phyloP scores from a whole-genome alignment of 208 protist genomes.

The Leishmania martiniquensis region DNA sequence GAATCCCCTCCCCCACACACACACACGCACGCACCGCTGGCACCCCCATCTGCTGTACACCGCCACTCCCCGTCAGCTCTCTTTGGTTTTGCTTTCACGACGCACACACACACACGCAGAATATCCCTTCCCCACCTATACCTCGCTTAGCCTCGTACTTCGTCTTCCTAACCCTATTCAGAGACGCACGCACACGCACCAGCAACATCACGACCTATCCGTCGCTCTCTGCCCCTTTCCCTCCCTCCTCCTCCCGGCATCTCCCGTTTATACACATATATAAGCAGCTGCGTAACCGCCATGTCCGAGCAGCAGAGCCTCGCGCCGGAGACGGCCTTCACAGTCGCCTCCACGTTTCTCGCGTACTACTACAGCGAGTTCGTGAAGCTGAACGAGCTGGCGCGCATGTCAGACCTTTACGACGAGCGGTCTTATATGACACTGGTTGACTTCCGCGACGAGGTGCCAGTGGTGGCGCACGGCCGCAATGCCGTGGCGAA shows the following conservation, averaged over 20 bases:
- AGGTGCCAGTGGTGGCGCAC: constrained; percentile 42
- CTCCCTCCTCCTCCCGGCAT: neutral
- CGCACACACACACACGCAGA: too few species aligned
- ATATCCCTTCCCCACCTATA: neutral
- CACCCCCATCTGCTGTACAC: too few species aligned
- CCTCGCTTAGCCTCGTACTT: neutral
- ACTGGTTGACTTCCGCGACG: constrained; percentile 62
- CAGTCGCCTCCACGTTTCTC: constrained; percentile 74
- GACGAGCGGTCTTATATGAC: constrained; percentile 57
- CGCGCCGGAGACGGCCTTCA: constrained; percentile 45
- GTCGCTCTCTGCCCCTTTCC: neutral
- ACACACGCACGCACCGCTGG: neutral
- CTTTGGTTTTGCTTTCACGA: neutral
- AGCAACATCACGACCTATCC: neutral
- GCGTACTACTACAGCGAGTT: constrained; percentile 83
- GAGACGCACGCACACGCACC: neutral
- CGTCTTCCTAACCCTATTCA: neutral
- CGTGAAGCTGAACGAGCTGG: constrained; percentile 49
- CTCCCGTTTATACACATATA: neutral
- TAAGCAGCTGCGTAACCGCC: neutral
- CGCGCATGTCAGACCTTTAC: constrained; percentile 70
- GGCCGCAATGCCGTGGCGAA: constrained; percentile 55
- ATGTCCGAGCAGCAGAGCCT: constrained; percentile 35
- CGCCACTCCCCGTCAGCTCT: too few species aligned
- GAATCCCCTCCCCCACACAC: neutral